These are phyloP conservation scores for Penicillium brasilianum DNA, from an alignment of 2,329 filamentous ascomycete genomes.

Conservation along the genomic window DNA sequence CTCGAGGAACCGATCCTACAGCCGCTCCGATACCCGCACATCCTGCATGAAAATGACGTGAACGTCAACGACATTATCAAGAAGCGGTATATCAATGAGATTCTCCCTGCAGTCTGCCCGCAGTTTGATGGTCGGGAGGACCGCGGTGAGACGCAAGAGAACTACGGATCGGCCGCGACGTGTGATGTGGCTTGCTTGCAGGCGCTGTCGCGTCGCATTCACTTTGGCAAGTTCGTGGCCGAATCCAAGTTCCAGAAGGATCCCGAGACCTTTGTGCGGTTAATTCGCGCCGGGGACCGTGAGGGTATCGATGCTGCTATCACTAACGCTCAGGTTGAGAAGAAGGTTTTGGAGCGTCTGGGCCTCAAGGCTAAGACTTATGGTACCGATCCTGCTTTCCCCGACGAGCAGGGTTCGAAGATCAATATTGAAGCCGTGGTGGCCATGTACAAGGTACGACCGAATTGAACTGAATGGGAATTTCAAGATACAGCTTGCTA, in stretches of 20 bases:
- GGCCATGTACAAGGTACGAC: slow-evolving; percentile 72
- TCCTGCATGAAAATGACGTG: slow-evolving; percentile 86
- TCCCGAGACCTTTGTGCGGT: slow-evolving; percentile 74
- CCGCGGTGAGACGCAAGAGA: slow-evolving; percentile 84
- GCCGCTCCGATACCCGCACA: slow-evolving; percentile 82
- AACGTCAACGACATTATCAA: slow-evolving; percentile 91
- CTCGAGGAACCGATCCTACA: slow-evolving; percentile 82
- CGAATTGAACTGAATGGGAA: neutral
- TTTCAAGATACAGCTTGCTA: neutral
- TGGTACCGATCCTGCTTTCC: slow-evolving; percentile 80
- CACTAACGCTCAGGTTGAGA: slow-evolving; percentile 85
- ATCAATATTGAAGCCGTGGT: slow-evolving; percentile 93
- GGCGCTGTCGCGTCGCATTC: slow-evolving; percentile 85
- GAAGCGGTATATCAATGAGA: slow-evolving; percentile 77
- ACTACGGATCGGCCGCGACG: slow-evolving; percentile 91
- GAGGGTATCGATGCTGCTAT: slow-evolving; percentile 86
- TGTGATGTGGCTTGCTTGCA: slow-evolving; percentile 91
- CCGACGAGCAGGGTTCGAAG: slow-evolving; percentile 62
- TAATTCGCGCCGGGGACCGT: slow-evolving; percentile 82
- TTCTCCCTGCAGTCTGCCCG: slow-evolving; percentile 83
- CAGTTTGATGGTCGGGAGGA: slow-evolving; percentile 71
- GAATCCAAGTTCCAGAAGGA: slow-evolving; percentile 93
- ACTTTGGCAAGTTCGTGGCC: slow-evolving; percentile 98
- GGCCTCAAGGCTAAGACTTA: slow-evolving; percentile 91
- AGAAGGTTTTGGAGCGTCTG: slow-evolving; percentile 86